phyloP scores from a whole-genome alignment of 2,329 filamentous ascomycete species.

The Alternaria brassicicola region DNA sequence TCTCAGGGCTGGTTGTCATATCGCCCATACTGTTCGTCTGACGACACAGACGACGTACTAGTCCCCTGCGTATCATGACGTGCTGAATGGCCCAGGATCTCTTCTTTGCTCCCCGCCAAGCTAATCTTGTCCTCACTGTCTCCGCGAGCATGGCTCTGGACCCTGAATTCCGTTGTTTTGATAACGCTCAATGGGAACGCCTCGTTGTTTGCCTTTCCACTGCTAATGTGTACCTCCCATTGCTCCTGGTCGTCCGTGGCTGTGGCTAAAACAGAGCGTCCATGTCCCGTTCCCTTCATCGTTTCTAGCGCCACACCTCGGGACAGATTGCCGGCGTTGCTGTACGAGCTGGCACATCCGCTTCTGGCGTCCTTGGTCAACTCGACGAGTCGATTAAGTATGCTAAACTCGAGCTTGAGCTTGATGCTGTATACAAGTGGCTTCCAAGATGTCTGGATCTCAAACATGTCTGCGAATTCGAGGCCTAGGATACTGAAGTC shows the following conservation, averaged over 20 bases:
- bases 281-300: constrained; percentile 13
- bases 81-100: constrained; percentile 16
- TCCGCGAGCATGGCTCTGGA: constrained; percentile 25
- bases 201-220: constrained; percentile 13
- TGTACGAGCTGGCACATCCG: constrained; percentile 19
- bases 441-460: constrained; percentile 42
- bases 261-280: constrained; percentile 15
- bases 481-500: constrained; percentile 30
- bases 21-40: constrained; percentile 17
- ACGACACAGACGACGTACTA: constrained; percentile 22
- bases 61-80: constrained; percentile 6
- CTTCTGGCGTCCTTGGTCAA: constrained; percentile 10
- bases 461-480: constrained; percentile 27
- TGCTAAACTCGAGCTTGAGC: constrained; percentile 60
- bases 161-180: constrained; percentile 29
- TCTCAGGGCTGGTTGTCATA: constrained; percentile 14
- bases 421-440: constrained; percentile 52
- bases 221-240: constrained; percentile 24
- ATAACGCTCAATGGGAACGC: constrained; percentile 18
- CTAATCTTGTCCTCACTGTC: constrained; percentile 12
- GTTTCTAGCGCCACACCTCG: constrained; percentile 20
- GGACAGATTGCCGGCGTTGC: constrained; percentile 9
- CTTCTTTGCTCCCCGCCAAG: constrained; percentile 23
- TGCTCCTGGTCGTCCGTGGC: constrained; percentile 9
- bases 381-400: constrained; percentile 51